Percentiles rank a stretch among this genome's conserved stretches.
Conservation (phyloP, 2,329 filamentous ascomycete species). For the Arthrobotrys sphaeroides region DNA sequence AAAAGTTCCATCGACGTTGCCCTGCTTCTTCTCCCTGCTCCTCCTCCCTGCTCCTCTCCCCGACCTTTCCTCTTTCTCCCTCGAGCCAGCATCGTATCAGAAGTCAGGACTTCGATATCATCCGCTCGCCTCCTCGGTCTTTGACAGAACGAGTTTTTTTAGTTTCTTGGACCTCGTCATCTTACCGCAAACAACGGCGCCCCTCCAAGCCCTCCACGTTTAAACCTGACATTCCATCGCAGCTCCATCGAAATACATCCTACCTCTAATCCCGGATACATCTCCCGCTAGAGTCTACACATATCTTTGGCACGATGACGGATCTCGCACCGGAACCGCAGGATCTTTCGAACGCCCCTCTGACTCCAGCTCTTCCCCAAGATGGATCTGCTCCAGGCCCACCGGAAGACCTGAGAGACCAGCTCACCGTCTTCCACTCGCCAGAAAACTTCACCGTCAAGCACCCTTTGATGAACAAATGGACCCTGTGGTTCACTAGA, state of each 20-base stretch:
- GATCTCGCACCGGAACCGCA: slow-evolving; percentile 44
- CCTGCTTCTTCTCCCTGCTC: slow-evolving; percentile 9
- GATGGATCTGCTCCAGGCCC: slow-evolving; percentile 28
- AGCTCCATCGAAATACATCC: slow-evolving; percentile 1
- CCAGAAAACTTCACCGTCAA: slow-evolving; percentile 99
- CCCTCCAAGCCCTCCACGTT: slow-evolving; percentile 1
- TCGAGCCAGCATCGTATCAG: slow-evolving; percentile 13
- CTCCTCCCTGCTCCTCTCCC: slow-evolving; percentile 19
- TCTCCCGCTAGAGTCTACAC: background rate
- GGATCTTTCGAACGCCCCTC: slow-evolving; percentile 50
- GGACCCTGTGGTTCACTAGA: slow-evolving; percentile 99
- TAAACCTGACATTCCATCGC: background rate
- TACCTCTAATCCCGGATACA: background rate
- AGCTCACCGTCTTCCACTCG: slow-evolving; percentile 96
- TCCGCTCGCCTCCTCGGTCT: slow-evolving; percentile 38
- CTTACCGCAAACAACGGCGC: background rate
- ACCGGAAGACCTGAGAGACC: slow-evolving; percentile 67
- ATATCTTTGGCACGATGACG: slow-evolving; percentile 25
- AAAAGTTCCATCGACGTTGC: slow-evolving; percentile 13
- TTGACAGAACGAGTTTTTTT: slow-evolving; percentile 52
- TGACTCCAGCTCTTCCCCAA: slow-evolving; percentile 50
- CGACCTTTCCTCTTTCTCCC: slow-evolving; percentile 31
- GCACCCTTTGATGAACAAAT: slow-evolving; percentile 95
- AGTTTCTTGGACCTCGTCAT: slow-evolving; percentile 37
- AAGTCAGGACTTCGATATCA: slow-evolving; percentile 53